Evolutionary conservation across 2,329 filamentous ascomycete species (phyloP).

Genomic region (Tothia fuscella): DNA sequence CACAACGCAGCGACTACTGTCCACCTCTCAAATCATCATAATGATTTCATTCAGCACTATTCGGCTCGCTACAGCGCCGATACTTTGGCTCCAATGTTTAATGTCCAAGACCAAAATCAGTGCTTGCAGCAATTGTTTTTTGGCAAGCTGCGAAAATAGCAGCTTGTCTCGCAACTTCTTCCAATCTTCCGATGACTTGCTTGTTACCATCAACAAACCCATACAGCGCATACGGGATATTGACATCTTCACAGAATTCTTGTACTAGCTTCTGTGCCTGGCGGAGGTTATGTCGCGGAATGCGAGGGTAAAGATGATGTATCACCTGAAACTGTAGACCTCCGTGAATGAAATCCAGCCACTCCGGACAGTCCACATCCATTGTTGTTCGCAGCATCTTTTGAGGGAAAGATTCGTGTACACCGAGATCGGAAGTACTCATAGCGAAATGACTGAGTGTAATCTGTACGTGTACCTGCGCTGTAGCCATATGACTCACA

Average conservation of each 20-base stretch:
- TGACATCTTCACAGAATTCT: constrained; percentile 53
- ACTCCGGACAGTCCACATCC: constrained; percentile 60
- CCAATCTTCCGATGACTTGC: constrained; percentile 41
- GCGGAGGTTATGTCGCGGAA: constrained; percentile 57
- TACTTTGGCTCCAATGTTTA: too few species aligned
- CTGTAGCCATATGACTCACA: constrained; percentile 52
- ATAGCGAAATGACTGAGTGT: constrained; percentile 63
- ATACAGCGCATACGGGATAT: constrained; percentile 50
- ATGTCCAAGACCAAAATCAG: constrained; percentile 5
- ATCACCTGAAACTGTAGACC: constrained; percentile 63
- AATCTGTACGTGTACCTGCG: constrained; percentile 60
- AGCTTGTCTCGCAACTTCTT: constrained; percentile 50
- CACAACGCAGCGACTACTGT: too few species aligned
- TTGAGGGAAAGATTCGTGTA: constrained; percentile 55
- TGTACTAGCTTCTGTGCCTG: constrained; percentile 46
- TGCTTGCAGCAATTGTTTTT: constrained; percentile 22
- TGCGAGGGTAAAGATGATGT: constrained; percentile 57
- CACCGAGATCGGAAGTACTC: constrained; percentile 53
- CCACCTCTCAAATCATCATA: too few species aligned
- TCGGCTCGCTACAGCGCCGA: too few species aligned
- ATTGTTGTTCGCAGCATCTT: constrained; percentile 60
- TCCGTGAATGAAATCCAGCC: constrained; percentile 62
- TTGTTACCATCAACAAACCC: constrained; percentile 52
- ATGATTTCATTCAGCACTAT: too few species aligned
- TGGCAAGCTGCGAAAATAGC: constrained; percentile 46